These are phyloP conservation scores for Irpex rosettiformis DNA, from an alignment of 1,284 basidiomycete genomes.

Conservation along the genomic window DNA sequence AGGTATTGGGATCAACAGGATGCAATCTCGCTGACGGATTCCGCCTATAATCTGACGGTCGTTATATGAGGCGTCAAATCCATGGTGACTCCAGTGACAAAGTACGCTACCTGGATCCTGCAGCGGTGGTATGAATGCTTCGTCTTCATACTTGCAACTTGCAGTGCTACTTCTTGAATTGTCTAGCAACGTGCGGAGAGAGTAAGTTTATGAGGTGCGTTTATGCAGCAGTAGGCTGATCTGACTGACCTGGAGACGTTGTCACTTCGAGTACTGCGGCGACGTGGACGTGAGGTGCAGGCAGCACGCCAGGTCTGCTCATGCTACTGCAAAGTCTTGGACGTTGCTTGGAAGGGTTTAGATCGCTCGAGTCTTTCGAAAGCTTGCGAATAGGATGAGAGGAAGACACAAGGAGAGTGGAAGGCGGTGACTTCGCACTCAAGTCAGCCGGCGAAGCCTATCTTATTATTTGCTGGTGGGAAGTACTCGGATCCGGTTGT, in stretches of 20 bases:
- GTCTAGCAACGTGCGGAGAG: not conserved
- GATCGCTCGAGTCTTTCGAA: not conserved
- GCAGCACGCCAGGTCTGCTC: not conserved
- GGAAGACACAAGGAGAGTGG: not conserved
- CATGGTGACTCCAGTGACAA: not conserved
- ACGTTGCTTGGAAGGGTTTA: not conserved
- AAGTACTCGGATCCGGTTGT: slow-evolving; percentile 5
- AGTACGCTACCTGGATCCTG: not conserved
- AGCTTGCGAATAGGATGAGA: not conserved
- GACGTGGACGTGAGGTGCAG: not conserved
- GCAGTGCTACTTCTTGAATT: not conserved
- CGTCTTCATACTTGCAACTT: slow-evolving; percentile 2
- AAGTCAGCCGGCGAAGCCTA: not conserved
- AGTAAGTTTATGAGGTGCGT: not conserved
- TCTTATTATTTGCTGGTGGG: not conserved
- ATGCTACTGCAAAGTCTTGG: not conserved
- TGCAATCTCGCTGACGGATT: not conserved
- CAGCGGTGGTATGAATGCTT: not conserved
- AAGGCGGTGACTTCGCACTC: not conserved
- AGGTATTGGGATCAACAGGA: not conserved
- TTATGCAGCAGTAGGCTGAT: not conserved
- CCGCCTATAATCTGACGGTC: slow-evolving; percentile 1
- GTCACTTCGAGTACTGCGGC: not conserved
- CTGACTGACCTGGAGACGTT: not conserved
- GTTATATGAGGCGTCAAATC: not conserved